These are phyloP conservation scores for Pichia nakasei DNA, from an alignment of 805 yeast species.

Conservation along the genomic window DNA sequence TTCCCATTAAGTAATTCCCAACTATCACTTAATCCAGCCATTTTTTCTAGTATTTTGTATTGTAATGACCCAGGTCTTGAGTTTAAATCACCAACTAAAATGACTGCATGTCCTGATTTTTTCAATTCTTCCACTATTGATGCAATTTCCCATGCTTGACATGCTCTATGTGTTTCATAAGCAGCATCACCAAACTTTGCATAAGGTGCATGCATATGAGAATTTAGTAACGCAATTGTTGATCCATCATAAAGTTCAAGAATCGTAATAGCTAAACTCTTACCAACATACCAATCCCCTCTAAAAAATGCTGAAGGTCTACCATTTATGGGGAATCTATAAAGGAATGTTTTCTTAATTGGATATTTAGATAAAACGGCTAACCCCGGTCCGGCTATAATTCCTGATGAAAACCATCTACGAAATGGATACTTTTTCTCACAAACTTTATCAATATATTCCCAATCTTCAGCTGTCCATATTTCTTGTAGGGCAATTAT, in stretches of 20 bases:
- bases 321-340: conserved; percentile 87
- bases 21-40: conserved; percentile 66
- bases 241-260: conserved; percentile 44
- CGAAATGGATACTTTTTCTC: conserved; percentile 46
- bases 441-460: conserved; percentile 43
- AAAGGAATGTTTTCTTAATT: conserved; percentile 66
- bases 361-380: conserved; percentile 80
- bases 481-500: conserved; percentile 90
- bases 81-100: conserved; percentile 90
- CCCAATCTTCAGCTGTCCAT: conserved; percentile 86
- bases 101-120: conserved; percentile 72
- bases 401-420: conserved; percentile 73
- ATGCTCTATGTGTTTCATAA: conserved; percentile 80
- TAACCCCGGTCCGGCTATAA: conserved; percentile 87
- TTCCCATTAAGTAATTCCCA: conserved; percentile 66
- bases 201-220: conserved; percentile 98
- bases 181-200: conserved; percentile 76
- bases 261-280: conserved; percentile 69
- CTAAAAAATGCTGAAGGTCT: conserved; percentile 87
- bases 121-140: conserved; percentile 51
- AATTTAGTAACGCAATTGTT: conserved; percentile 67
- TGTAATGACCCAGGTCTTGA: conserved; percentile 84
- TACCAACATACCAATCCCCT: conserved; percentile 98
- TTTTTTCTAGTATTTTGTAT: conserved; percentile 58
- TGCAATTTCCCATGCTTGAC: conserved; percentile 95